Evolutionary conservation across 73 alveolate species (phyloP).

Genomic region (Blepharisma japonicum): DNA sequence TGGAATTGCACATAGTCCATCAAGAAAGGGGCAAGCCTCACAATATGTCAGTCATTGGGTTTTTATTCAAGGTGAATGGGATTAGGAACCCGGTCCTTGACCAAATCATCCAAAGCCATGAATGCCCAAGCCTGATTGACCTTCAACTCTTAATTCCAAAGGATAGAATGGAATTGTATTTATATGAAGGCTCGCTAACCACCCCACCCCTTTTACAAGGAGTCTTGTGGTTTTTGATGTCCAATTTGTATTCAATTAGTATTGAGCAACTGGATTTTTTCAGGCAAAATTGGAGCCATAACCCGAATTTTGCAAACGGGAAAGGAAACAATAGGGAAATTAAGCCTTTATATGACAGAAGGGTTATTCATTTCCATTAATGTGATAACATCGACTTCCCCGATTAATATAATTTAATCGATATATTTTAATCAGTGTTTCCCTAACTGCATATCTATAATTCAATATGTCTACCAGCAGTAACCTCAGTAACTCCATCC

Average conservation of each 20-base stretch:
- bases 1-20: constrained; percentile 86
- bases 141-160: too few relatives aligned
- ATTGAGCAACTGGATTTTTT: constrained; percentile 48
- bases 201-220: constrained; percentile 65
- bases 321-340: constrained; percentile 63
- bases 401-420: too few relatives aligned
- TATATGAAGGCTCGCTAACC: constrained; percentile 71
- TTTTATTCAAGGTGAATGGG: constrained; percentile 42
- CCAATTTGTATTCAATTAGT: constrained; percentile 53
- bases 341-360: constrained; percentile 44
- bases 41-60: constrained; percentile 49
- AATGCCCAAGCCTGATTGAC: too few relatives aligned
- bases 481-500: too few relatives aligned
- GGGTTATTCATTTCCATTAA: not conserved
- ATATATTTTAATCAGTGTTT: too few relatives aligned
- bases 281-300: constrained; percentile 40
- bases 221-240: constrained; percentile 63
- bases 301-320: constrained; percentile 43
- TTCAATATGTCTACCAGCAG: too few relatives aligned
- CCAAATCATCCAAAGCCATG: too few relatives aligned
- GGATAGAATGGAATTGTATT: not conserved
- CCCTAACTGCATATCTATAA: too few relatives aligned
- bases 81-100: constrained; percentile 32
- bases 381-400: too few relatives aligned
- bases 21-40: constrained; percentile 17